Evolutionary conservation across 2,329 filamentous ascomycete genomes (phyloP), one percentile per base, ranked within the genome.

Genomic region (Neurospora sp.): DNA sequence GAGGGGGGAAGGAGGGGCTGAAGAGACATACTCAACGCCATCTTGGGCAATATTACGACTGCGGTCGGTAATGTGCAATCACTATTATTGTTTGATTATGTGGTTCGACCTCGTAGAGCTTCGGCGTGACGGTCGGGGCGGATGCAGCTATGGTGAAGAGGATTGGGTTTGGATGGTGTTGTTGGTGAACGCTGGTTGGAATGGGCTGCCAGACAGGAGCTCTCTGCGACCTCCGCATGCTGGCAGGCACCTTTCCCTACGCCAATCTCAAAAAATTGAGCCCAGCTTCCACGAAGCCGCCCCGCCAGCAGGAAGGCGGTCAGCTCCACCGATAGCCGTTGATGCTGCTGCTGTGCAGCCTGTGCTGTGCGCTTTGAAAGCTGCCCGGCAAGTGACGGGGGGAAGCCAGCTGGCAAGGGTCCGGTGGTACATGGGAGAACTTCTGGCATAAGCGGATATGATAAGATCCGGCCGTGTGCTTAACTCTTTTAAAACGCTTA

Each of bases 1-100:
- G 57, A 23, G 28, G 70, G 57, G 23, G 66, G 3, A 40, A 68
- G 66, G 70, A 68, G 67, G 57, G 28, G 69, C 12, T 62, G 40
- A 66, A 66, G 67, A 66, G 69, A 81, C 86, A 73, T 83, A 88
- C 86, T 86, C 84, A 88, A 84, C 73, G 86, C 85, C 86, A 88
- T 88, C 69, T 82, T 87, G 80, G 66, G 66, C 23, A 70, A 62
- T 36, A 62, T 62, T 62, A 62, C 52, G 28, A 62, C 52, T 62
- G 52, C 52, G 52, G 28, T 36, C 28, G 28, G 52, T 62, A 62
- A 6, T 33, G 6, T 36, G 52, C 23, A 62, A 36, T 62, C 52
- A 62, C 52, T 62, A 36, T 36, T 62, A 62, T 36, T 71, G 43
- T 19, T 71, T 37, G 23, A 68, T 62, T 67, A 33, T 66, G 52